Evolutionary conservation across 129 eudicot species (phyloP).

Genomic region (Helianthus tuberosus): DNA sequence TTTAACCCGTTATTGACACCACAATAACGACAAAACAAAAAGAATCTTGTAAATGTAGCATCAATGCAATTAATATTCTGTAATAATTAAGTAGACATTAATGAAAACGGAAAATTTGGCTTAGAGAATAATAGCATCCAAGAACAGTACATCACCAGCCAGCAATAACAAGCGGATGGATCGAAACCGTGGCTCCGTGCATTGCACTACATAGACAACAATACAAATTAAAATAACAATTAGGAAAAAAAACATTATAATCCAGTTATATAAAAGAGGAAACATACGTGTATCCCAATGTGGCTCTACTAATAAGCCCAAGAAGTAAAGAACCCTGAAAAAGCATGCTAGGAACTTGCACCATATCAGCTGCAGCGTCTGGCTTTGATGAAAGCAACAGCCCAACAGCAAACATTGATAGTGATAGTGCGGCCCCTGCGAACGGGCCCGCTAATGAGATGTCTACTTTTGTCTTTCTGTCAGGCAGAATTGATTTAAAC

Average conservation of each 20-base stretch:
- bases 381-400: slow-evolving; percentile 87
- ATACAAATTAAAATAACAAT: slow-evolving; percentile 18
- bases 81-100: background rate
- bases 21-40: background rate
- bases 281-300: slow-evolving; percentile 88
- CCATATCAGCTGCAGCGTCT: slow-evolving; percentile 73
- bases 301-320: slow-evolving; percentile 83
- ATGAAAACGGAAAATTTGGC: slow-evolving; percentile 16
- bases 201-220: slow-evolving; percentile 61
- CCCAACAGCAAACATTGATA: slow-evolving; percentile 92
- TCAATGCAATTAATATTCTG: slow-evolving; percentile 8
- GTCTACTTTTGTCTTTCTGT: slow-evolving; percentile 89
- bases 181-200: slow-evolving; percentile 89
- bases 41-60: background rate
- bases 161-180: slow-evolving; percentile 97
- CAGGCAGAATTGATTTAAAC: slow-evolving; percentile 98
- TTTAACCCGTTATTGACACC: background rate
- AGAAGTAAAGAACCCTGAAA: slow-evolving; percentile 98
- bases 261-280: background rate
- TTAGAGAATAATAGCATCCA: slow-evolving; percentile 18
- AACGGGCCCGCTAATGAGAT: slow-evolving; percentile 90
- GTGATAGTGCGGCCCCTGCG: slow-evolving; percentile 90
- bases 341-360: slow-evolving; percentile 90
- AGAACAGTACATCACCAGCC: slow-evolving; percentile 83
- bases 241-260: background rate